Evolutionary conservation across 805 yeast species (phyloP).

Genomic region (Yarrowia sp.): DNA sequence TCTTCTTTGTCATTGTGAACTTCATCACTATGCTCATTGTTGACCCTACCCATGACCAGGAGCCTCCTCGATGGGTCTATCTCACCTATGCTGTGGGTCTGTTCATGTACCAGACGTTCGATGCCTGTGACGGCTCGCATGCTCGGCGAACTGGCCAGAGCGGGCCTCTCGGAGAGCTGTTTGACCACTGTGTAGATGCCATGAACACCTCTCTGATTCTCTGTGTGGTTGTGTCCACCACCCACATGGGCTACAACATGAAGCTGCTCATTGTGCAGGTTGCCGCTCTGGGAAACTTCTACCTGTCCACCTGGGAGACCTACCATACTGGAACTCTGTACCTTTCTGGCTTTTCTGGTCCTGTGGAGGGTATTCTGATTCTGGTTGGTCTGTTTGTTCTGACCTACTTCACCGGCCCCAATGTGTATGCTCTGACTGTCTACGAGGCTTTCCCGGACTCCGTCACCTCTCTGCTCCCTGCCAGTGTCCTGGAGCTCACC

Average conservation of each 20-base stretch:
- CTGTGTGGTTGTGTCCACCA: constrained; percentile 71
- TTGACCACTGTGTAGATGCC: constrained; percentile 83
- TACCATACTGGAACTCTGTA: constrained; percentile 85
- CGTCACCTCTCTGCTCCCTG: constrained; percentile 1
- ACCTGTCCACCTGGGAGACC: constrained; percentile 94
- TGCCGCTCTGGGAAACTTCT: constrained; percentile 64
- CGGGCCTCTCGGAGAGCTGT: constrained; percentile 92
- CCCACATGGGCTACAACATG: constrained; percentile 72
- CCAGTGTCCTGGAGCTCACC: neutral
- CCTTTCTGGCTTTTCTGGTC: constrained; percentile 84
- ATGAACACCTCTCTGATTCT: constrained; percentile 76
- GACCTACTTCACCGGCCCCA: constrained; percentile 76
- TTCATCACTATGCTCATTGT: constrained; percentile 68
- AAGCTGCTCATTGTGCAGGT: constrained; percentile 52
- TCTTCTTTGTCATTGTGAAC: constrained; percentile 71
- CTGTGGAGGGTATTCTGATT: constrained; percentile 89
- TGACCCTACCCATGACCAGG: constrained; percentile 68
- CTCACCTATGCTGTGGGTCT: constrained; percentile 79
- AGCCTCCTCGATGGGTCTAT: constrained; percentile 80
- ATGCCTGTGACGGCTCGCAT: constrained; percentile 95
- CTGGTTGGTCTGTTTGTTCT: constrained; percentile 60
- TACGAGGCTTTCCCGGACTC: constrained; percentile 44
- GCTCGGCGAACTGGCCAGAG: constrained; percentile 95
- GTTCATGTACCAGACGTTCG: constrained; percentile 92
- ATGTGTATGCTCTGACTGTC: constrained; percentile 63